These are phyloP conservation scores for Phytophthora sojae DNA, from an alignment of 352 stramenopile genomes.

Conservation along the genomic window DNA sequence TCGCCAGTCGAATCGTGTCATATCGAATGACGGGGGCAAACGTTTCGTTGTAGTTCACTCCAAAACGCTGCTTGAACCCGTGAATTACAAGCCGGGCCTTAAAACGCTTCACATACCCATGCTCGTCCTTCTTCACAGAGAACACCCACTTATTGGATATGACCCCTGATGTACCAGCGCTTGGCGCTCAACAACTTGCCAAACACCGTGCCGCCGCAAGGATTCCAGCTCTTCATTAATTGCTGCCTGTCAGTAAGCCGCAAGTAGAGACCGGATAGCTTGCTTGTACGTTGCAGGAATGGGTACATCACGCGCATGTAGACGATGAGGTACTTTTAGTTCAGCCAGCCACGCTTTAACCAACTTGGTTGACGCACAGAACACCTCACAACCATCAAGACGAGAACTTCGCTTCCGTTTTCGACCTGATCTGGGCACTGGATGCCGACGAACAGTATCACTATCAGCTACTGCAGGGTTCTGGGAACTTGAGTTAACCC, in stretches of 20 bases:
- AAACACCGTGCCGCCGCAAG: neutral
- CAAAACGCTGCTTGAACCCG: slow-evolving; percentile 12
- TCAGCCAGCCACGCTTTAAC: too few relatives aligned
- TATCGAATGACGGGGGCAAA: slow-evolving; percentile 10
- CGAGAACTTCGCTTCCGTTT: too few relatives aligned
- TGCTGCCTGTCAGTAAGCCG: neutral
- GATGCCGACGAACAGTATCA: too few relatives aligned
- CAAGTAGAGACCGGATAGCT: slow-evolving; percentile 8
- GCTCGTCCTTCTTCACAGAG: slow-evolving; percentile 9
- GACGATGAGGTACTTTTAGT: too few relatives aligned
- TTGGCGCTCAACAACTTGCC: slow-evolving; percentile 1
- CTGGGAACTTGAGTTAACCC: too few relatives aligned
- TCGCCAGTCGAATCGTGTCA: neutral
- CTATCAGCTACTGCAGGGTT: too few relatives aligned
- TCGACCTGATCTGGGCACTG: too few relatives aligned
- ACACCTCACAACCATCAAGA: too few relatives aligned
- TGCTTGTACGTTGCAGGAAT: neutral
- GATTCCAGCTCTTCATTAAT: slow-evolving; percentile 7
- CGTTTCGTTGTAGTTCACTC: slow-evolving; percentile 3
- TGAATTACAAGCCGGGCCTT: slow-evolving; percentile 5
- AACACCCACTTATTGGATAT: slow-evolving; percentile 9
- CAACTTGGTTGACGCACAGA: too few relatives aligned
- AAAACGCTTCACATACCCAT: neutral
- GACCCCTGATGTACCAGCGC: too few relatives aligned
- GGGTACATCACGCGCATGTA: neutral